Percentiles rank a stretch among this genome's conserved stretches.
phyloP scores from a whole-genome alignment of 805 yeast genomes.

The Suhomyces canberraensis region DNA sequence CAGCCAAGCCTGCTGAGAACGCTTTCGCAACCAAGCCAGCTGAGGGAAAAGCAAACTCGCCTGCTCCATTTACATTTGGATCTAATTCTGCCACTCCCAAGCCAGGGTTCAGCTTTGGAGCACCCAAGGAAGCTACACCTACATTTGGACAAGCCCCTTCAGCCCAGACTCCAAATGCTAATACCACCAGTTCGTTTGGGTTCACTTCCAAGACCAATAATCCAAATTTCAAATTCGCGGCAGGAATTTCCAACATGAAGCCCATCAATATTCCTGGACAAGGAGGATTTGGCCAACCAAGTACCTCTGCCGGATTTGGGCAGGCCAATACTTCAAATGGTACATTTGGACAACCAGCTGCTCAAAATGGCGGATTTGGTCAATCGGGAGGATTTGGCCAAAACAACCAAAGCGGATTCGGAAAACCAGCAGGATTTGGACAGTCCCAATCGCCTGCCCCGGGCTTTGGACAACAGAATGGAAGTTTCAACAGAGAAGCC shows the following conservation, averaged over 20 bases:
- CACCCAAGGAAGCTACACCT: constrained; percentile 1
- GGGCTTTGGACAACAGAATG: background rate
- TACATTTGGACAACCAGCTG: constrained; percentile 3
- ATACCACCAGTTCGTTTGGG: background rate
- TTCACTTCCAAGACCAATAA: background rate
- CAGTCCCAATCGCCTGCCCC: background rate
- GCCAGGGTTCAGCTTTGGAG: constrained; percentile 11
- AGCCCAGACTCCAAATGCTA: background rate
- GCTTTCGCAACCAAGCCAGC: constrained; percentile 10
- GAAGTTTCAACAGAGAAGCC: constrained; percentile 3
- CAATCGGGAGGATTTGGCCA: constrained; percentile 1
- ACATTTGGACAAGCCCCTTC: constrained; percentile 1
- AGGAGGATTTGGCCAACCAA: constrained; percentile 2
- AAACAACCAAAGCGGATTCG: constrained; percentile 3
- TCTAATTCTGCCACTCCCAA: constrained; percentile 2
- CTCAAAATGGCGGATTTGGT: background rate
- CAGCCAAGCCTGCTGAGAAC: constrained; percentile 7
- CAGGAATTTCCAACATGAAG: constrained; percentile 6
- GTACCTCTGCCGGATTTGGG: constrained; percentile 3
- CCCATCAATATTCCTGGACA: background rate
- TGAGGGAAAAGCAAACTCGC: constrained; percentile 1
- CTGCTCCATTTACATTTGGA: constrained; percentile 9
- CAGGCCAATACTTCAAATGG: constrained; percentile 1
- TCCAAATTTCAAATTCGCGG: constrained; percentile 9
- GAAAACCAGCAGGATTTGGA: constrained; percentile 3